Conservation (phyloP, 2,329 filamentous ascomycete genomes). For the Fusarium nurragi region DNA sequence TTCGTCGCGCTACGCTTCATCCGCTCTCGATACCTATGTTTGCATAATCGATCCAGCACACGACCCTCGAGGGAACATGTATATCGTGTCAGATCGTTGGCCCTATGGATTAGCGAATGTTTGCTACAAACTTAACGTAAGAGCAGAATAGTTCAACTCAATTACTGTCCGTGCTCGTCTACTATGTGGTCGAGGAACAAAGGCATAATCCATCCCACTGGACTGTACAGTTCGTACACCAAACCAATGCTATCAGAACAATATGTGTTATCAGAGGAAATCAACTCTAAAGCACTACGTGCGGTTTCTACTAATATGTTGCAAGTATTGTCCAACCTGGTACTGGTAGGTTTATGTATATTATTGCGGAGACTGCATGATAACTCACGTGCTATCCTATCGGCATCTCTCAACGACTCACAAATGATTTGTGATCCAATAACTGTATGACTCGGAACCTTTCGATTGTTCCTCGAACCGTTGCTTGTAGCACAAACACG, state of each 20-base stretch:
- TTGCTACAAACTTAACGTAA: not conserved
- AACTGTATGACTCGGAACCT: not conserved
- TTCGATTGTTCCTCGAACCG: constrained; percentile 1
- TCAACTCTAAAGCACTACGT: not conserved
- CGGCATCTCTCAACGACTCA: not conserved
- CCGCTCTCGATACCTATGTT: not conserved
- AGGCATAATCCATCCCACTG: not conserved
- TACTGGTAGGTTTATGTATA: not conserved
- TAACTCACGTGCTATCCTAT: not conserved
- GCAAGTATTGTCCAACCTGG: not conserved
- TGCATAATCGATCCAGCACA: not conserved
- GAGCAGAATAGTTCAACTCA: not conserved
- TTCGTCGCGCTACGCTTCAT: not conserved
- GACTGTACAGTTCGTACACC: not conserved
- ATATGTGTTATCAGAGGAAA: too few species aligned
- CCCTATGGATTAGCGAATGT: not conserved
- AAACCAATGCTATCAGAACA: not conserved
- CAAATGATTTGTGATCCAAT: constrained; percentile 2
- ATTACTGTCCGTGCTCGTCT: not conserved
- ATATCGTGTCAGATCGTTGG: constrained; percentile 5
- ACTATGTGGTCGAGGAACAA: not conserved
- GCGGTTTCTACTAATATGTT: not conserved
- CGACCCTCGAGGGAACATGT: too few species aligned
- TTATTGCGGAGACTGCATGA: not conserved
- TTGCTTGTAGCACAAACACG: constrained; percentile 7